Evolutionary conservation across 2,329 filamentous ascomycete species (phyloP), one percentile per base, ranked within the genome.

Genomic region (Colletotrichum karsti): DNA sequence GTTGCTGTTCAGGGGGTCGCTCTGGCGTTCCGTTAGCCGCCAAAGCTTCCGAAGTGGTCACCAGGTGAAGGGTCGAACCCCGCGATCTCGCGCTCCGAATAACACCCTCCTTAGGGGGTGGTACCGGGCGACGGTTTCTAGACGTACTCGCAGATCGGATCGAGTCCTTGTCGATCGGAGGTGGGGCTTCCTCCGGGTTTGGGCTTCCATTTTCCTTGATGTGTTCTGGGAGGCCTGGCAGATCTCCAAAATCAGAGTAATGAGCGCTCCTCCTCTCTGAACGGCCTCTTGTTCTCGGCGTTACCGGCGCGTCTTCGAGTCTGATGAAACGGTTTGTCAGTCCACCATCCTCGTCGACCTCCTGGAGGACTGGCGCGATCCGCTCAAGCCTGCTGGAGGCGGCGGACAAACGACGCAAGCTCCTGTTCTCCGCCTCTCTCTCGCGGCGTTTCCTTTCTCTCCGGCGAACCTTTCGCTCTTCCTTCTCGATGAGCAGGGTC

Each of bases 401-500:
- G 63, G 93, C 93, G 70, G 96, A 98, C 50, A 98, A 84, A 42
- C 95, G 90, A 58, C 94, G 87, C 30, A 96, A 85, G 69, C 90
- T 93, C 77, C 94, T 92, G 63, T 90, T 90, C 74, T 98, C 94
- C 2, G 88, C 86, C 74, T 99, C 95, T 73, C 90, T 91, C 77
- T 98, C 95, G 75, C 88, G 94, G 8, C 95, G 89, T 76, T 95
- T 98, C 59, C 90, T 88, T 74, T 98, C 94, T 70, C 91, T 86
- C 69, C 94, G 87, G 69, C 83, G 87, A 71, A 95, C 91, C 79
- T 99, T 99, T 8, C 94, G 90, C 77, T 94, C 90, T 76, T 99
- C 96, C 78, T 98, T 99, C 76, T 98, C 96, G 9, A 98, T 90
- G 41, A 99, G 82, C 28, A 99, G 81, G 3, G 93, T 93, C 96